These are phyloP conservation scores for Vaccinium macrocarpon DNA, from an alignment of 148 eudicot genomes.

Conservation along the genomic window DNA sequence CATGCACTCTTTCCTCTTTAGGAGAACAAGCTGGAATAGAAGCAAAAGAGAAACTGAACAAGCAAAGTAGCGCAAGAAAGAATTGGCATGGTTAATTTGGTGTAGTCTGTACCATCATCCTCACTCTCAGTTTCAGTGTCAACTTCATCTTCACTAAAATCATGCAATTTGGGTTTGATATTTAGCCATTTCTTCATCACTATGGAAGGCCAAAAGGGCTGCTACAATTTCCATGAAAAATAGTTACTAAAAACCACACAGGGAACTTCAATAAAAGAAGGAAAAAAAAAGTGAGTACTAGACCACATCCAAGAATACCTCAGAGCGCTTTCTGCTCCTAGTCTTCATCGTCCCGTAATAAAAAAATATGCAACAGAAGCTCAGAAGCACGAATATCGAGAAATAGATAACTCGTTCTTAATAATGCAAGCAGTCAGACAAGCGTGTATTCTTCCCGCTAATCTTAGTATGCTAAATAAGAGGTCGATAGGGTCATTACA, in stretches of 20 bases:
- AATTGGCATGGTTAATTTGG: not conserved
- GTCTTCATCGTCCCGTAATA: constrained; percentile 39
- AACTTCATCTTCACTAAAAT: constrained; percentile 91
- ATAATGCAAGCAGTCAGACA: not conserved
- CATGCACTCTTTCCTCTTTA: constrained; percentile 37
- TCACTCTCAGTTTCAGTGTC: constrained; percentile 88
- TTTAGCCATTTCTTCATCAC: constrained; percentile 98
- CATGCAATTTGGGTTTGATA: constrained; percentile 67
- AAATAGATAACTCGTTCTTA: too few species aligned
- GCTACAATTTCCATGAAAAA: constrained; percentile 8
- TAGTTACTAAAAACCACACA: not conserved
- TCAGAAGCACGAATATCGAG: not conserved
- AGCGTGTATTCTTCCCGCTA: not conserved
- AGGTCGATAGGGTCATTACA: not conserved
- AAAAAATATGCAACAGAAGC: not conserved
- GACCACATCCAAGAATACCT: constrained; percentile 40
- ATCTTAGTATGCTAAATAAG: not conserved
- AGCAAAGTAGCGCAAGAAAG: constrained; percentile 1
- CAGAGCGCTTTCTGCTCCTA: constrained; percentile 55
- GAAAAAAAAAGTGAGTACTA: not conserved
- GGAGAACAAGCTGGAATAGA: constrained; percentile 38
- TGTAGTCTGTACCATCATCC: constrained; percentile 60
- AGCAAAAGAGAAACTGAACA: constrained; percentile 9
- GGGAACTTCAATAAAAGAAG: not conserved
- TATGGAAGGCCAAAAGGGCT: constrained; percentile 84